Percentiles rank a stretch among this genome's conserved stretches.
phyloP scores from a whole-genome alignment of 768 basidiomycete genomes.

The Rhodotorula paludigena region DNA sequence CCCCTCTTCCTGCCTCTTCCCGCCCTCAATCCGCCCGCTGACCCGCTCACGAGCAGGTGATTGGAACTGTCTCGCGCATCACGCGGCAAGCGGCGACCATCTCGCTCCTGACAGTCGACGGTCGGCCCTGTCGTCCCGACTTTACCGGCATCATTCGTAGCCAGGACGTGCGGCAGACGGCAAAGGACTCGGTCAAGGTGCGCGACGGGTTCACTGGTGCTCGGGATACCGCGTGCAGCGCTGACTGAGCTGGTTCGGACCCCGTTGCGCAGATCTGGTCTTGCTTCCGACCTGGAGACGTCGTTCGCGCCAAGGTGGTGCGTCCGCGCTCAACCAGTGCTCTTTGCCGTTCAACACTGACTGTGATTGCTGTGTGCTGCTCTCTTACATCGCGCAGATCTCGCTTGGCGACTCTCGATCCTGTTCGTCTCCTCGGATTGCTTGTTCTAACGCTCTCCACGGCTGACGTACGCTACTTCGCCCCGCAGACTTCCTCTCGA shows the following conservation, averaged over 20 bases:
- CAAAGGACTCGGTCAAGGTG: slow-evolving; percentile 71
- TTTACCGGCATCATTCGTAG: slow-evolving; percentile 80
- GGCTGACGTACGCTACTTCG: not conserved
- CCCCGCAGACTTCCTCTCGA: slow-evolving; percentile 66
- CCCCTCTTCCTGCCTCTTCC: not conserved
- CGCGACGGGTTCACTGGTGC: not conserved
- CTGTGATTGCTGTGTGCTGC: not conserved
- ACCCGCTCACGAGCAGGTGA: slow-evolving; percentile 53
- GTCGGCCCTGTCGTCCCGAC: slow-evolving; percentile 76
- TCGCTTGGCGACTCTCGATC: slow-evolving; percentile 86
- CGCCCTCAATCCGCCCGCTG: not conserved
- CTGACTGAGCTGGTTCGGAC: not conserved
- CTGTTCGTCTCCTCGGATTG: slow-evolving; percentile 45
- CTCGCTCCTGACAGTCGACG: slow-evolving; percentile 81
- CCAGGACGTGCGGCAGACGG: slow-evolving; percentile 83
- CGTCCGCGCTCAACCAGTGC: slow-evolving; percentile 45
- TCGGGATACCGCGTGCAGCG: too few species aligned
- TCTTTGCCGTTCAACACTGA: not conserved
- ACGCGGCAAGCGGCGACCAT: slow-evolving; percentile 77
- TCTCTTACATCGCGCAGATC: slow-evolving; percentile 59
- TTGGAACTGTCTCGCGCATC: slow-evolving; percentile 75
- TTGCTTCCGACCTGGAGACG: slow-evolving; percentile 87
- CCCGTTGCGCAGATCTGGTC: slow-evolving; percentile 60
- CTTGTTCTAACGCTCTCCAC: not conserved
- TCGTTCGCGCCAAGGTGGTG: slow-evolving; percentile 79